Percentiles rank a stretch among this genome's conserved stretches.
Conservation (phyloP, 768 basidiomycete genomes). For the Boletus edulis region DNA sequence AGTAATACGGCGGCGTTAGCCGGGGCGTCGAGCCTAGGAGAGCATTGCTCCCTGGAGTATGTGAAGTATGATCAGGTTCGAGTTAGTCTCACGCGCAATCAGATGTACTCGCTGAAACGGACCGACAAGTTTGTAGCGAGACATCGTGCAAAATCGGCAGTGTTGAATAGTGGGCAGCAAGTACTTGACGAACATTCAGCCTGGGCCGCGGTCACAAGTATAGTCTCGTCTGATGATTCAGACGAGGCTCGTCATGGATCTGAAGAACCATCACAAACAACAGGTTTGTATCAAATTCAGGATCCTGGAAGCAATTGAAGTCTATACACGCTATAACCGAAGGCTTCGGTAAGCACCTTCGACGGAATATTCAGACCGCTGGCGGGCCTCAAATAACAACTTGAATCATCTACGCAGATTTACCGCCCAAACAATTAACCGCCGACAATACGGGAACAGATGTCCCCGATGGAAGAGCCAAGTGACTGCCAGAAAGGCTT, state of each 20-base stretch:
- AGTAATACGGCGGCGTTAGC: too few relatives aligned
- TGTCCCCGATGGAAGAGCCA: background rate
- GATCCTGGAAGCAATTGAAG: too few relatives aligned
- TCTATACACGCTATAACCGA: too few relatives aligned
- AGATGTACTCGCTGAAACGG: slow-evolving; percentile 18
- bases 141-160: slow-evolving; percentile 36
- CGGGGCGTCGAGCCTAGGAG: slow-evolving; percentile 38
- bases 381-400: too few relatives aligned
- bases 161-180: slow-evolving; percentile 21
- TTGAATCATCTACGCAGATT: background rate
- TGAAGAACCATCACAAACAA: too few relatives aligned
- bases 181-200: too few relatives aligned
- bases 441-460: slow-evolving; percentile 1
- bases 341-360: too few relatives aligned
- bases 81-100: slow-evolving; percentile 13
- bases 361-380: too few relatives aligned
- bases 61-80: slow-evolving; percentile 43
- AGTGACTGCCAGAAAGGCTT: slow-evolving; percentile 1
- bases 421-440: background rate
- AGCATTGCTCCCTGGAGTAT: slow-evolving; percentile 50
- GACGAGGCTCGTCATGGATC: too few relatives aligned
- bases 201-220: background rate
- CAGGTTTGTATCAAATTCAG: too few relatives aligned
- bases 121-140: slow-evolving; percentile 43
- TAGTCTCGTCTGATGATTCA: background rate